Conservation (phyloP, 148 eudicot genomes). For the Heliosperma pusillum region DNA sequence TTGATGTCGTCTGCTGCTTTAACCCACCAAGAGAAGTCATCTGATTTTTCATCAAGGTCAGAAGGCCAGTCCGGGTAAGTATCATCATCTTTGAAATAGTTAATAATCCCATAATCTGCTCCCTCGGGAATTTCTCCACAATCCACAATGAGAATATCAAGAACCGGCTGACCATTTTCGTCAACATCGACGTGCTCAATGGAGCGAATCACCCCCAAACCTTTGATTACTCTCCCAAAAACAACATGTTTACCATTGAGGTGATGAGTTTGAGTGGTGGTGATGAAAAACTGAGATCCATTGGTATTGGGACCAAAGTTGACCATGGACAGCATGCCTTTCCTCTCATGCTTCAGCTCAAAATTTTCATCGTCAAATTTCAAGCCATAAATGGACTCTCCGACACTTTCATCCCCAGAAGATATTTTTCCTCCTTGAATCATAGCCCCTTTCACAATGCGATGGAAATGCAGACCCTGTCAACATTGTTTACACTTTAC, state of each 20-base stretch:
- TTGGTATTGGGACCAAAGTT: constrained; percentile 74
- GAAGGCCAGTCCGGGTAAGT: constrained; percentile 73
- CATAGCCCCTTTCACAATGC: constrained; percentile 53
- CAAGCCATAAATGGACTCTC: constrained; percentile 78
- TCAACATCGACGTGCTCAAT: constrained; percentile 52
- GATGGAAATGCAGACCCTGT: constrained; percentile 61
- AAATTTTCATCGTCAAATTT: constrained; percentile 82
- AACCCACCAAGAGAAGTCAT: constrained; percentile 68
- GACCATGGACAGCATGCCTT: constrained; percentile 87
- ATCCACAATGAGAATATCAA: constrained; percentile 53
- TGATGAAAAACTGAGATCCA: constrained; percentile 72
- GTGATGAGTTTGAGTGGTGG: constrained; percentile 58
- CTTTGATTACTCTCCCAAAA: constrained; percentile 82
- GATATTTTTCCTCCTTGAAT: constrained; percentile 75
- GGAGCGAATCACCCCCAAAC: constrained; percentile 61
- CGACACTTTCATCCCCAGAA: constrained; percentile 44
- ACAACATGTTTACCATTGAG: constrained; percentile 85
- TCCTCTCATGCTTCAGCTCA: constrained; percentile 62
- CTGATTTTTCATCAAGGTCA: constrained; percentile 60
- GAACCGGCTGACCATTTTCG: constrained; percentile 33
- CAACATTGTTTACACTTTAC: background rate
- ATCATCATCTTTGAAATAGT: constrained; percentile 85
- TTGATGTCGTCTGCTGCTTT: constrained; percentile 57
- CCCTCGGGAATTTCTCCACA: constrained; percentile 84
- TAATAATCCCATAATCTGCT: constrained; percentile 59